Evolutionary conservation across 2,329 filamentous ascomycete genomes (phyloP).

Genomic region (Penicillium sclerotigenum): DNA sequence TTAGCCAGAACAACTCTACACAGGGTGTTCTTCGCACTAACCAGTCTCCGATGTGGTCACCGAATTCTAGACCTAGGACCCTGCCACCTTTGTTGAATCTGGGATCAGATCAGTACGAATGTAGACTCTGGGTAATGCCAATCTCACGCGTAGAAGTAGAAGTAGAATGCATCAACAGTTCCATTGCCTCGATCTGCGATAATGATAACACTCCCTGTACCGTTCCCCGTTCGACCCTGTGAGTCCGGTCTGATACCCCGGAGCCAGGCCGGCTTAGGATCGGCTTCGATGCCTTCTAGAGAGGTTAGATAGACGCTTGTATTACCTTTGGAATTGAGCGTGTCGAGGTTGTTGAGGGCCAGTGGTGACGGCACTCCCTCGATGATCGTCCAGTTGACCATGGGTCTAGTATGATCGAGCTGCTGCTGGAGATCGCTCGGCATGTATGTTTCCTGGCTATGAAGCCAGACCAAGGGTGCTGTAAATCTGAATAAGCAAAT

Average conservation of each 20-base stretch:
- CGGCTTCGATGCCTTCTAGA: conserved; percentile 45
- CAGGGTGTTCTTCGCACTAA: conserved; percentile 26
- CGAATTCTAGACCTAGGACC: conserved; percentile 50
- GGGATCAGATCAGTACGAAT: background rate
- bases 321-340: conserved; percentile 47
- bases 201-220: conserved; percentile 54
- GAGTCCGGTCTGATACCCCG: conserved; percentile 54
- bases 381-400: conserved; percentile 44
- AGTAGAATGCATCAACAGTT: conserved; percentile 59
- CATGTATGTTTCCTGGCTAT: conserved; percentile 48
- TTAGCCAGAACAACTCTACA: background rate
- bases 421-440: conserved; percentile 51
- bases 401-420: conserved; percentile 46
- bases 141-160: conserved; percentile 57
- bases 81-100: conserved; percentile 54
- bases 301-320: conserved; percentile 51
- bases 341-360: conserved; percentile 49
- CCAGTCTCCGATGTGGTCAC: conserved; percentile 64
- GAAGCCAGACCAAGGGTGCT: conserved; percentile 54
- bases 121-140: no score
- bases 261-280: conserved; percentile 47
- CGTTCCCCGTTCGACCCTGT: conserved; percentile 50
- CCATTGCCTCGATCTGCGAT: conserved; percentile 55
- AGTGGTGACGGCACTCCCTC: conserved; percentile 39
- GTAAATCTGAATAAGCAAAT: background rate